Base-by-base conservation (phyloP, 2,329 filamentous ascomycete genomes). In the Alternaria gaisen region DNA sequence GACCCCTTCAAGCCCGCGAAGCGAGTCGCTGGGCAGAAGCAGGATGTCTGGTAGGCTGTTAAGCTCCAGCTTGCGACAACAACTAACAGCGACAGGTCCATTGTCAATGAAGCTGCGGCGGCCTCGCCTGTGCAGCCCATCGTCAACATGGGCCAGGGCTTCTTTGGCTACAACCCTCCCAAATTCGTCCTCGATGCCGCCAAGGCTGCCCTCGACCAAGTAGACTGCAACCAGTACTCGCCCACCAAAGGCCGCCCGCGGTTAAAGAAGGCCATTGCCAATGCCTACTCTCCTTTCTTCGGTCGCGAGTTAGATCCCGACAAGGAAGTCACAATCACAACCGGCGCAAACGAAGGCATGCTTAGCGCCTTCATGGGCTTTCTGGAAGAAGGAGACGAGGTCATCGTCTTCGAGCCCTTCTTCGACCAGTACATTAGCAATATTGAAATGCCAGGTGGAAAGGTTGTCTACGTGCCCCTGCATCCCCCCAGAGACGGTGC, bases 371-470 rank as follows among this genome's bases (percentile, higher is more conserved):
- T 99, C 76, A 98, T 99, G 95, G 95, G 87, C 3, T 99, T 99
- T 72, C 89, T 99, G 60, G 95, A 99, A 80, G 86, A 88, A 1
- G 95, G 93, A 12, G 95, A 99, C 75, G 95, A 99, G 80, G 95
- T 97, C 67, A 97, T 99, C 68, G 87, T 99, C 58, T 97, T 99
- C 77, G 95, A 99, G 82, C 95, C 95, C 11, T 99, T 97, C 82
- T 99, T 98, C 77, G 95, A 99, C 80, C 95, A 99, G 89, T 97
- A 98, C 79, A 97, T 99, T 69, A 93, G 90, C 83, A 99, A 99
- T 81, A 98, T 99, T 66, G 92, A 97, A 80, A 98, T 99, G 94
- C 90, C 95, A 1, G 95, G 95, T 53, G 95, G 95, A 68, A 96
- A 90, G 77, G 92, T 98, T 66, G 90, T 94, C 70, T 98, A 97